Conservation (phyloP, 768 basidiomycete species). For the Coprinopsis sp. region DNA sequence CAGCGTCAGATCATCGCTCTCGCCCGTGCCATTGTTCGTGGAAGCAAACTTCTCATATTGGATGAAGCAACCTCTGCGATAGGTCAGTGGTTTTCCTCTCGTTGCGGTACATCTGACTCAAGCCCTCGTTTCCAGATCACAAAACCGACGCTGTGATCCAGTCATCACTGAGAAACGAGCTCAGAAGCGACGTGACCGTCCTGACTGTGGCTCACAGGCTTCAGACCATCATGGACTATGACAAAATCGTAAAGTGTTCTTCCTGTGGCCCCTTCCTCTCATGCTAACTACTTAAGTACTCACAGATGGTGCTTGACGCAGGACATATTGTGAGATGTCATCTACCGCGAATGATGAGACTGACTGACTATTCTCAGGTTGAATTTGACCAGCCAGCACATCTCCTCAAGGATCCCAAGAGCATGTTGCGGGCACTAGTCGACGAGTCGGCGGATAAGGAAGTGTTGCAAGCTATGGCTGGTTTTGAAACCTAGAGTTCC, state of each 20-base stretch:
- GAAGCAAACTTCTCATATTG: constrained; percentile 52
- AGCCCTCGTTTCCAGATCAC: constrained; percentile 34
- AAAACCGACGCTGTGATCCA: constrained; percentile 68
- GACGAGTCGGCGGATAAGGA: too few species aligned
- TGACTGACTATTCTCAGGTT: constrained; percentile 22
- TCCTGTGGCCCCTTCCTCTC: not conserved
- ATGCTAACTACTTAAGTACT: not conserved
- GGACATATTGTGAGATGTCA: constrained; percentile 14
- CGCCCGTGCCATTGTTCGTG: constrained; percentile 50
- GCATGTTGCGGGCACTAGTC: constrained; percentile 48
- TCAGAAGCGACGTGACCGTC: constrained; percentile 52
- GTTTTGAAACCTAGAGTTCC: too few species aligned
- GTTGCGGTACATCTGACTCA: not conserved
- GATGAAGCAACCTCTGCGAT: constrained; percentile 50
- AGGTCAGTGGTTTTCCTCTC: constrained; percentile 22
- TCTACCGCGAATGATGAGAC: not conserved
- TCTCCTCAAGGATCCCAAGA: constrained; percentile 48
- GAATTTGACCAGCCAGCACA: constrained; percentile 51
- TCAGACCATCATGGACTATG: constrained; percentile 61
- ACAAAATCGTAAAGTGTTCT: constrained; percentile 40
- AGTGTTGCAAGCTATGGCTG: too few species aligned
- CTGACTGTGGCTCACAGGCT: constrained; percentile 68
- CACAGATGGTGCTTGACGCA: constrained; percentile 16
- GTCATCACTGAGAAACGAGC: constrained; percentile 61
- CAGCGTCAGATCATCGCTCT: constrained; percentile 66